Conservation (phyloP, 78 protist genomes). For the Emiliania huxleyi region DNA sequence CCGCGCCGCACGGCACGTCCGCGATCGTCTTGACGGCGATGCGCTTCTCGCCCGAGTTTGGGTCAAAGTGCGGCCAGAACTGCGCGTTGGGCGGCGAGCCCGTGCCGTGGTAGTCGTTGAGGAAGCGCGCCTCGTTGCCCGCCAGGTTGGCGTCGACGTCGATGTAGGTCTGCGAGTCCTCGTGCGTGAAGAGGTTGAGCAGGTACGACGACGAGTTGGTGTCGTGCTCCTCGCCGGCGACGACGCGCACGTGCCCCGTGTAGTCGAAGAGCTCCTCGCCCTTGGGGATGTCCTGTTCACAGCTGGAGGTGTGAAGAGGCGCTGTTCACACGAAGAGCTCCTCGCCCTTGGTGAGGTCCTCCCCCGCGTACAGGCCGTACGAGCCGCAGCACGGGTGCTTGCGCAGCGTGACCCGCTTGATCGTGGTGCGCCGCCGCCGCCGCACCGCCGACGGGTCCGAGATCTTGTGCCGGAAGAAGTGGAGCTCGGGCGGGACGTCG, state of each 20-base stretch:
- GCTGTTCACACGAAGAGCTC: not conserved
- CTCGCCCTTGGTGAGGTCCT: no score
- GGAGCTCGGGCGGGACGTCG: not conserved
- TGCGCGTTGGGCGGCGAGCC: not conserved
- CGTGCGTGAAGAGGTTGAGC: not conserved
- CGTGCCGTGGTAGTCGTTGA: conserved; percentile 9
- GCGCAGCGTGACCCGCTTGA: not conserved
- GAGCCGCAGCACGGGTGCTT: conserved; percentile 9
- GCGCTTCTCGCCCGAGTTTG: not conserved
- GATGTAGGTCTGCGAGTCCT: not conserved
- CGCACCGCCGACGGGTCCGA: not conserved
- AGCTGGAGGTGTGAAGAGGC: not conserved
- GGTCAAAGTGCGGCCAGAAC: conserved; percentile 2
- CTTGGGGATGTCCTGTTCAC: not conserved
- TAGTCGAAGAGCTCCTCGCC: not conserved
- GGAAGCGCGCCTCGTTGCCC: conserved; percentile 27
- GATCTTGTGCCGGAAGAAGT: not conserved
- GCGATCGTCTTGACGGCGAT: not conserved
- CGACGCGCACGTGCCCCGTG: not conserved
- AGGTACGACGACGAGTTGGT: not conserved
- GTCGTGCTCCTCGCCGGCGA: not conserved
- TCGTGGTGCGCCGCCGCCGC: not conserved
- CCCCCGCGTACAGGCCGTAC: not conserved
- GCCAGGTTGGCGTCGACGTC: not conserved
- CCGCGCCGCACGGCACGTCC: not conserved